phyloP scores from a whole-genome alignment of 495 filamentous ascomycete species.

The Cryomyces minteri region DNA sequence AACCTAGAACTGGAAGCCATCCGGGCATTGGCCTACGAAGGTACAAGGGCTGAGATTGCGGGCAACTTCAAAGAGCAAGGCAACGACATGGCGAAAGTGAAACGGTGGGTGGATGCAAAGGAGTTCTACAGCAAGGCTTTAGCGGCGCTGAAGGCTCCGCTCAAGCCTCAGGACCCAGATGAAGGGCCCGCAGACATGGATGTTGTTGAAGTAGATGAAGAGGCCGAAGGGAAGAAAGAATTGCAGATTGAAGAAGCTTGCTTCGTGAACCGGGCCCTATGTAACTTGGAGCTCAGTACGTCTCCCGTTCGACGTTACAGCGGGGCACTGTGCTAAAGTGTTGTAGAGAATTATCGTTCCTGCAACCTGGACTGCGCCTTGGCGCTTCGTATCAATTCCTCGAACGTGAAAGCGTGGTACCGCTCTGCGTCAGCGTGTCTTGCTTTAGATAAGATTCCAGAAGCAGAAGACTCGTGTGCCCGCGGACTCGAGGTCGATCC shows the following conservation, averaged over 20 bases:
- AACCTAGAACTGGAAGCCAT: constrained; percentile 73
- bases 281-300: constrained; percentile 58
- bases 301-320: background rate
- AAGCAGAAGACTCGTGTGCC: constrained; percentile 57
- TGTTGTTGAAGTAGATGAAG: constrained; percentile 21
- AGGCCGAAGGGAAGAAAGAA: constrained; percentile 35
- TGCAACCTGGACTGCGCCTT: constrained; percentile 65
- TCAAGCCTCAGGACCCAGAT: constrained; percentile 17
- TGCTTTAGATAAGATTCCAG: constrained; percentile 48
- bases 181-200: constrained; percentile 24
- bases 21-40: constrained; percentile 80
- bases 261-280: constrained; percentile 71
- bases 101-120: constrained; percentile 64
- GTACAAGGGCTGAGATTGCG: constrained; percentile 63
- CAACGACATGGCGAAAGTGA: constrained; percentile 64
- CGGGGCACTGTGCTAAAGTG: background rate
- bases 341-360: constrained; percentile 59
- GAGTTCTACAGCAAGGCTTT: constrained; percentile 84
- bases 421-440: constrained; percentile 60
- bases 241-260: constrained; percentile 49
- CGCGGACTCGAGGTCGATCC: constrained; percentile 54
- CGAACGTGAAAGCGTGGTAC: constrained; percentile 78
- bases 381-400: constrained; percentile 58
- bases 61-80: constrained; percentile 70
- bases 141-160: constrained; percentile 39